Conservation (phyloP, 768 basidiomycete species). For the Pleurotus giganteus region DNA sequence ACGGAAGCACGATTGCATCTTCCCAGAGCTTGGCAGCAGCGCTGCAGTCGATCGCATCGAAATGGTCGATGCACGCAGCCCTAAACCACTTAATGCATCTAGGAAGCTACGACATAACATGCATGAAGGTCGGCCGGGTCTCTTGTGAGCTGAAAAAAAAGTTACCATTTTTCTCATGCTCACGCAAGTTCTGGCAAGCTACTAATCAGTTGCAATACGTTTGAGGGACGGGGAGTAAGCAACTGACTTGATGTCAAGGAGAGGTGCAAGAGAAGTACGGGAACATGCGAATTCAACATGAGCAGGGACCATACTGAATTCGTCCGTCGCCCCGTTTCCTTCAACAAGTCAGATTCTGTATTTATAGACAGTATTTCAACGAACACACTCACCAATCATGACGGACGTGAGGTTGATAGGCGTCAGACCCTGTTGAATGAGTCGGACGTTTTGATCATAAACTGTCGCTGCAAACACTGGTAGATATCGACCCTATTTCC, state of each 20-base stretch:
- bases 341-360: neutral
- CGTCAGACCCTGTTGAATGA: slow-evolving; percentile 50
- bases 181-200: slow-evolving; percentile 44
- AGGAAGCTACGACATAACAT: slow-evolving; percentile 40
- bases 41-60: slow-evolving; percentile 63
- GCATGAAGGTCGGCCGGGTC: slow-evolving; percentile 17
- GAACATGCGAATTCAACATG: slow-evolving; percentile 57
- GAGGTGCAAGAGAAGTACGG: slow-evolving; percentile 43
- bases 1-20: slow-evolving; percentile 40
- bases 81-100: slow-evolving; percentile 59
- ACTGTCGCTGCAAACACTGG: slow-evolving; percentile 76
- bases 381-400: slow-evolving; percentile 53
- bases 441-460: slow-evolving; percentile 63
- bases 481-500: slow-evolving; percentile 59
- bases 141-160: slow-evolving; percentile 19
- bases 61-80: slow-evolving; percentile 55
- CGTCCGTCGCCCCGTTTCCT: slow-evolving; percentile 69
- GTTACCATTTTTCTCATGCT: slow-evolving; percentile 60
- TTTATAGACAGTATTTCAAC: neutral
- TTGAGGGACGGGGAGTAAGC: slow-evolving; percentile 22
- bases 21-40: slow-evolving; percentile 65
- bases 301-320: slow-evolving; percentile 38
- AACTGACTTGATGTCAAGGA: slow-evolving; percentile 47
- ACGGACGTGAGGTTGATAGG: slow-evolving; percentile 65
- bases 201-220: slow-evolving; percentile 29